Percentiles rank a stretch among this genome's conserved stretches.
Evolutionary conservation across 176 grass and related monocot genomes (phyloP).

Genomic region (Oryza glumipatula): DNA sequence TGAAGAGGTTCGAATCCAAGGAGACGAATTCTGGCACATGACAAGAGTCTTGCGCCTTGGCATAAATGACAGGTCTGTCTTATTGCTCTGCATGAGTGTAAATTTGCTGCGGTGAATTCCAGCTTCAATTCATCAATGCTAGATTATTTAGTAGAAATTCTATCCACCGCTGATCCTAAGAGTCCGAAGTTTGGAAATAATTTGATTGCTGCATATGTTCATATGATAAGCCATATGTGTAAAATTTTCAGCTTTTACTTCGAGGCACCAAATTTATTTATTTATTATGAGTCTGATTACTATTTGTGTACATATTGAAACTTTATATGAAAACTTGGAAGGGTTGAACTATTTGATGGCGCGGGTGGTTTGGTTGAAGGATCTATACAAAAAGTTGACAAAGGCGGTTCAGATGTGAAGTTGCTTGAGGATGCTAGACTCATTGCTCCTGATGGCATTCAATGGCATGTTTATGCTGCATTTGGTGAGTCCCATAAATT

Average conservation of each 20-base stretch:
- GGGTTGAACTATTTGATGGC: constrained; percentile 89
- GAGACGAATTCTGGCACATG: constrained; percentile 97
- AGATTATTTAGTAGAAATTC: neutral
- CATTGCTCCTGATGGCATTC: constrained; percentile 69
- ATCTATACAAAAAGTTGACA: constrained; percentile 71
- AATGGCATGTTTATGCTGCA: constrained; percentile 90
- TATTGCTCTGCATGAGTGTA: neutral
- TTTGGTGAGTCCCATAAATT: constrained; percentile 62
- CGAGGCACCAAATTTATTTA: neutral
- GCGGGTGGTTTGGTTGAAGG: constrained; percentile 78
- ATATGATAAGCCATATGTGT: neutral
- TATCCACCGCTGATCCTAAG: neutral
- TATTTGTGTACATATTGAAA: neutral
- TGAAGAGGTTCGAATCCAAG: constrained; percentile 81
- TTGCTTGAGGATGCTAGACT: constrained; percentile 61
- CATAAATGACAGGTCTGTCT: constrained; percentile 64
- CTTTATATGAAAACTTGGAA: constrained; percentile 35
- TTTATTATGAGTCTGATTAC: neutral
- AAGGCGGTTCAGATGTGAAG: constrained; percentile 66
- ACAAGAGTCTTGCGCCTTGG: constrained; percentile 79
- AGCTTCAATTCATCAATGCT: neutral
- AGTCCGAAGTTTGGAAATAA: neutral
- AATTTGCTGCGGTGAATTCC: neutral
- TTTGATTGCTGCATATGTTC: neutral
- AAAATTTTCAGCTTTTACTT: neutral